These are phyloP conservation scores for Globisporangium uncinulatum DNA, from an alignment of 352 stramenopile species.

Conservation along the genomic window DNA sequence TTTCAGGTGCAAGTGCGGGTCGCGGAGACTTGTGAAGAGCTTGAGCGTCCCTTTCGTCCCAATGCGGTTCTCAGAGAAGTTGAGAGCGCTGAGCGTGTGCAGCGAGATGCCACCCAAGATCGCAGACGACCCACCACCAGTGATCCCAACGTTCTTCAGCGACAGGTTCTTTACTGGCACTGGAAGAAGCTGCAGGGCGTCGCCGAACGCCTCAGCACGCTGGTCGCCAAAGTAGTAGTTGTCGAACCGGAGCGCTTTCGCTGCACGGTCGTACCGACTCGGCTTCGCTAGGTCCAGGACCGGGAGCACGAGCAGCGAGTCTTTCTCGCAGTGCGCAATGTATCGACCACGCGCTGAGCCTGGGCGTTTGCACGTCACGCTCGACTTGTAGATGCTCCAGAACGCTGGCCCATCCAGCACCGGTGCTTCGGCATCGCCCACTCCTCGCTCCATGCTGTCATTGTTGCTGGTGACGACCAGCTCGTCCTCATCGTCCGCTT, in stretches of 20 bases:
- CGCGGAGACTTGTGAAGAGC: slow-evolving; percentile 51
- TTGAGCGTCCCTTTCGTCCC: slow-evolving; percentile 42
- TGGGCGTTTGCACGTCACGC: slow-evolving; percentile 28
- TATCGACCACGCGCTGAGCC: slow-evolving; percentile 55
- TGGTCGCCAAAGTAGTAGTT: slow-evolving; percentile 79
- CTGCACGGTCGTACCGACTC: slow-evolving; percentile 33
- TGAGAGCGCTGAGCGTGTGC: slow-evolving; percentile 49
- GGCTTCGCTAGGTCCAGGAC: slow-evolving; percentile 52
- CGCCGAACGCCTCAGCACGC: slow-evolving; percentile 50
- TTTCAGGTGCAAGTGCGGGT: slow-evolving; percentile 49
- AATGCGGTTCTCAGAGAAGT: slow-evolving; percentile 61
- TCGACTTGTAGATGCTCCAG: slow-evolving; percentile 54
- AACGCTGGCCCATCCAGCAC: slow-evolving; percentile 26
- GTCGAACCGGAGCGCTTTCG: slow-evolving; percentile 43
- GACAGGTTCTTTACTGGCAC: slow-evolving; percentile 51
- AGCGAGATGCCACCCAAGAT: slow-evolving; percentile 53
- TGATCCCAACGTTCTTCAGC: slow-evolving; percentile 70
- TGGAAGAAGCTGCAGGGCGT: slow-evolving; percentile 50
- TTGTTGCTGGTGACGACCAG: background rate
- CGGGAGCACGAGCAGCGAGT: slow-evolving; percentile 57
- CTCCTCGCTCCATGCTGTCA: background rate
- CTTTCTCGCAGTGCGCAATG: slow-evolving; percentile 46
- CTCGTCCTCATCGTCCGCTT: slow-evolving; percentile 16
- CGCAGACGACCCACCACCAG: slow-evolving; percentile 41
- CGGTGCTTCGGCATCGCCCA: slow-evolving; percentile 4